Percentiles rank a stretch among this genome's conserved stretches.
Conservation (phyloP, 129 eudicot species). For the Centrapalus pauciflorus region DNA sequence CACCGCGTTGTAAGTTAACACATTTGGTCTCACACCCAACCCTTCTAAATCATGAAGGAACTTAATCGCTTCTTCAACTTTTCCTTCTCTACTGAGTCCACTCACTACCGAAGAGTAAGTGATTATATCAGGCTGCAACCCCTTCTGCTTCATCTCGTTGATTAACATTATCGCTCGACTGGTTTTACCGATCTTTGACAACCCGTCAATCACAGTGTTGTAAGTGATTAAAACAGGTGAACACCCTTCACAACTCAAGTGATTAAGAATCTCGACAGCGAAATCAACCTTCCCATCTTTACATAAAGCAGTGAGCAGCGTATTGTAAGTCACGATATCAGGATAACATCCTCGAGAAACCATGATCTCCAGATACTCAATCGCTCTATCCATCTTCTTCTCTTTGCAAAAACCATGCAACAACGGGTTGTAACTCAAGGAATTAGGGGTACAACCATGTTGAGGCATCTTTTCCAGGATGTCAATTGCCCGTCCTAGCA, state of each 20-base stretch:
- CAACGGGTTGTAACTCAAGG: constrained; percentile 77
- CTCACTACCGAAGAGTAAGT: constrained; percentile 68
- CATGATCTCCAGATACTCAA: constrained; percentile 77
- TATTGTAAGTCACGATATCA: constrained; percentile 76
- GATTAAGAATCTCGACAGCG: constrained; percentile 67
- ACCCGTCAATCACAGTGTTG: constrained; percentile 79
- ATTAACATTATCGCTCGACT: constrained; percentile 49
- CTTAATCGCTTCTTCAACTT: constrained; percentile 65
- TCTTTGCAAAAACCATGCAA: constrained; percentile 81
- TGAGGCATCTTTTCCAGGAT: constrained; percentile 76
- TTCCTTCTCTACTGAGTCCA: constrained; percentile 76
- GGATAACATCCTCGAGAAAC: constrained; percentile 77
- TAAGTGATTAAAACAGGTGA: constrained; percentile 82
- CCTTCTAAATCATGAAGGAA: constrained; percentile 60
- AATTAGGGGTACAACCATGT: constrained; percentile 74
- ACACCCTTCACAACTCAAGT: constrained; percentile 61
- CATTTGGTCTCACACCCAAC: constrained; percentile 57
- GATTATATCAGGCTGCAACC: constrained; percentile 62
- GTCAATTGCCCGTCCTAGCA: constrained; percentile 67
- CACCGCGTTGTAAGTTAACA: constrained; percentile 56
- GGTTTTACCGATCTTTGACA: constrained; percentile 67
- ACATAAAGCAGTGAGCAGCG: constrained; percentile 71
- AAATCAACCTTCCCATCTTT: constrained; percentile 78
- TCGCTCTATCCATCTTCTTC: constrained; percentile 77
- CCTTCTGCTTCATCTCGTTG: constrained; percentile 70